phyloP scores from a whole-genome alignment of 495 filamentous ascomycete genomes.

The Filosporella fistucella region DNA sequence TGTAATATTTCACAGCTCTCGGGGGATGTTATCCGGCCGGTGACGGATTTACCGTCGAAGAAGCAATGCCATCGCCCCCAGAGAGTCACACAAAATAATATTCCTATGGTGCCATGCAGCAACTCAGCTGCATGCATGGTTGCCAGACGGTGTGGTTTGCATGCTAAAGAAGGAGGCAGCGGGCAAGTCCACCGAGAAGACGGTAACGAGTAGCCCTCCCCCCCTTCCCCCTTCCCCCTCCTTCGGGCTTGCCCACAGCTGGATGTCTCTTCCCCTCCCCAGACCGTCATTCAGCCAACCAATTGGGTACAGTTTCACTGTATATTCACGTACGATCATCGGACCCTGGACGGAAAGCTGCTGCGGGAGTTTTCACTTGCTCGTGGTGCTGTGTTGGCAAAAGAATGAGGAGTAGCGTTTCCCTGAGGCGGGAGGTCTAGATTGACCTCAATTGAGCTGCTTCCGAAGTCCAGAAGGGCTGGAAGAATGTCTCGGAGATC shows the following conservation, averaged over 20 bases:
- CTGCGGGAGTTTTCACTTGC: not conserved
- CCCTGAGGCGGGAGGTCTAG: not conserved
- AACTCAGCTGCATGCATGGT: too few relatives aligned
- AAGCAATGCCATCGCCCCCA: too few relatives aligned
- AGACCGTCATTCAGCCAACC: too few relatives aligned
- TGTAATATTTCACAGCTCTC: too few relatives aligned
- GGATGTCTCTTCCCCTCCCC: too few relatives aligned
- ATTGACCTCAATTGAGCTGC: not conserved
- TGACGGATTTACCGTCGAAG: too few relatives aligned
- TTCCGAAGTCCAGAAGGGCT: not conserved
- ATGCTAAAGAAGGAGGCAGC: too few relatives aligned
- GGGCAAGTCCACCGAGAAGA: not conserved
- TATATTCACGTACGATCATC: not conserved
- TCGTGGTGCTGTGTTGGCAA: constrained; percentile 5
- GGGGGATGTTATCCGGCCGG: too few relatives aligned
- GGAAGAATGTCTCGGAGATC: not conserved
- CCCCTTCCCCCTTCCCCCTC: not conserved
- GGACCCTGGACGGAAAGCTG: not conserved
- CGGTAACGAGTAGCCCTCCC: not conserved
- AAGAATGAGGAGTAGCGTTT: not conserved
- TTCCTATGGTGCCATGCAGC: too few relatives aligned
- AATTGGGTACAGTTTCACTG: not conserved
- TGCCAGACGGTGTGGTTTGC: too few relatives aligned
- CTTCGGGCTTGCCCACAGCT: too few relatives aligned
- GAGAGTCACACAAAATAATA: too few relatives aligned